Conservation (phyloP, 2,329 filamentous ascomycete species). For the Alternaria atra region DNA sequence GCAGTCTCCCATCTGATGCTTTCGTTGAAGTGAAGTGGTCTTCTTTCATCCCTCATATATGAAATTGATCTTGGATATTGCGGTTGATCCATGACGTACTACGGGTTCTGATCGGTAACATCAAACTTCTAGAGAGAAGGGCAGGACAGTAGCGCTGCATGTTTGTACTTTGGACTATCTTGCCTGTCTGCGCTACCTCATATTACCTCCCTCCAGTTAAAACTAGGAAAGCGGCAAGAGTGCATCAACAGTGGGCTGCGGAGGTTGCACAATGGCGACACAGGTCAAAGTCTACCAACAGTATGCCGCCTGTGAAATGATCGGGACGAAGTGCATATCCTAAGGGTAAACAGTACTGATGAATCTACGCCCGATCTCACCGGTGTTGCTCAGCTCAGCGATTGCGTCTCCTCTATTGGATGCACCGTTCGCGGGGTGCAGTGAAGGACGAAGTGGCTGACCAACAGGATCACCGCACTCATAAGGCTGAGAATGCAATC, state of each 20-base stretch:
- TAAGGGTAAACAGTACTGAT: background rate
- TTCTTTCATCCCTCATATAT: background rate
- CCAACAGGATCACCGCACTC: slow-evolving; percentile 2
- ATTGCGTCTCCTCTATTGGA: background rate
- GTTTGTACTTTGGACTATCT: too few relatives aligned
- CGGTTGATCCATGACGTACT: too few relatives aligned
- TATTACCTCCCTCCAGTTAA: too few relatives aligned
- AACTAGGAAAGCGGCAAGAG: background rate
- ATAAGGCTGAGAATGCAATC: slow-evolving; percentile 3
- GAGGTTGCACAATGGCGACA: too few relatives aligned
- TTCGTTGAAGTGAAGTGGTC: background rate
- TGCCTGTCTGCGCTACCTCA: too few relatives aligned
- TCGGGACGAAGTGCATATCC: background rate
- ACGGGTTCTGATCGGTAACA: too few relatives aligned
- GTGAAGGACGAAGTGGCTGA: slow-evolving; percentile 6
- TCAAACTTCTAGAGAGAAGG: too few relatives aligned
- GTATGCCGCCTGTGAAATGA: background rate
- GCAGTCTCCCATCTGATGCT: background rate
- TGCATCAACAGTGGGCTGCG: background rate
- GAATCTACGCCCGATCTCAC: slow-evolving; percentile 7
- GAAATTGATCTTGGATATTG: background rate
- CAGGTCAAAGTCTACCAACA: background rate
- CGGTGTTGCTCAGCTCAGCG: slow-evolving; percentile 2
- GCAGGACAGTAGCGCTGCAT: too few relatives aligned
- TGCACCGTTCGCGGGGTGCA: background rate